These are phyloP conservation scores for Prunella vulgaris DNA, from an alignment of 257 asterid species.

Conservation along the genomic window DNA sequence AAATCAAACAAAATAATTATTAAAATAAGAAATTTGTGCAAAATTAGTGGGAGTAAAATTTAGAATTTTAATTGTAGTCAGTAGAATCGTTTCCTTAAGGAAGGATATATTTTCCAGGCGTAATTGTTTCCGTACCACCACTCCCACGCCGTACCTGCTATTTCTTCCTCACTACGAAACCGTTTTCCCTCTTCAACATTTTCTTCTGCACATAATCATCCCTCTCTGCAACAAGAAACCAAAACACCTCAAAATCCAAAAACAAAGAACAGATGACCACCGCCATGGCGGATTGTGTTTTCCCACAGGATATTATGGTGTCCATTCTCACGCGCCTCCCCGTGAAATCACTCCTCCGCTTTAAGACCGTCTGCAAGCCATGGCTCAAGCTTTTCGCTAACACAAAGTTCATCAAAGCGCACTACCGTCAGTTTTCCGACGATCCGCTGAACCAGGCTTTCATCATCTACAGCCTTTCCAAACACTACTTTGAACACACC, in stretches of 20 bases:
- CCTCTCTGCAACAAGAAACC: too few species aligned
- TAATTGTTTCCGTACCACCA: too few species aligned
- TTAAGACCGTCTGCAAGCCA: constrained; percentile 11
- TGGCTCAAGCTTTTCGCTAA: not conserved
- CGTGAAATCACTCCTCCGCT: constrained; percentile 16
- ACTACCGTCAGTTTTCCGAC: not conserved
- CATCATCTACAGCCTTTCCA: not conserved
- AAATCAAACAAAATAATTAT: too few species aligned
- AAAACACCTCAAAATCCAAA: not conserved
- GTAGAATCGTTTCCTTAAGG: too few species aligned
- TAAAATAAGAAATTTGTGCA: too few species aligned
- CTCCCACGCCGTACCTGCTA: too few species aligned
- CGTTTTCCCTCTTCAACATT: too few species aligned
- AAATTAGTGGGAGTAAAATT: too few species aligned
- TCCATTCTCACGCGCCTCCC: constrained; percentile 16
- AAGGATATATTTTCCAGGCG: too few species aligned
- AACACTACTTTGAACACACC: not conserved
- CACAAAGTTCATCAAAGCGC: not conserved
- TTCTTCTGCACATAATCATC: too few species aligned
- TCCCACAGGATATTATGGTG: not conserved
- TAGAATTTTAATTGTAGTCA: too few species aligned
- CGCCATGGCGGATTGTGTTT: not conserved
- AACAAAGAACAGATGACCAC: not conserved
- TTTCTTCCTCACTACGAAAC: too few species aligned
- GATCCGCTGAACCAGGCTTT: not conserved